Base-by-base conservation (phyloP, 2,329 filamentous ascomycete species). In the Phyllosticta paracitricarpa region DNA sequence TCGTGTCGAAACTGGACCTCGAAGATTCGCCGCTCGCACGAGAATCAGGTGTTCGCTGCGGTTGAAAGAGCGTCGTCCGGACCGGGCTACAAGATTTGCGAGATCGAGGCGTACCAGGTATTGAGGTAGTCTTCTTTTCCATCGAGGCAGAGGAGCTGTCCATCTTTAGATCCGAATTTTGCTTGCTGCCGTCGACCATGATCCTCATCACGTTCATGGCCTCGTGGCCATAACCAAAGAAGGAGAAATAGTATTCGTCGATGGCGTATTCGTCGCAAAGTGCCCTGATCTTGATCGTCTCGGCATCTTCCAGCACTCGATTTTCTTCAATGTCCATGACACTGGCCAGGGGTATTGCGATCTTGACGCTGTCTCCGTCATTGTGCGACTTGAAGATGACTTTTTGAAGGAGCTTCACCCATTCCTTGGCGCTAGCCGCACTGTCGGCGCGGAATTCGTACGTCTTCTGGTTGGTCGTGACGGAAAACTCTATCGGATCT, bases 201-300 rank as follows among this genome's bases (percentile, higher is more conserved):
- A 84, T 83, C 64, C 84, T 89, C 58, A 99, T 79, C 2, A 94
- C 82, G 57, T 87, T 84, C 64, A 96, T 84, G 14, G 91, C 93
- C 68, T 96, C 89, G 68, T 89, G 86, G 6, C 91, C 91, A 64
- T 87, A 87, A 66, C 84, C 88, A 72, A 97, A 96, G 75, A 97
- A 97, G 0, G 92, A 94, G 73, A 99, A 97, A 72, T 95, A 97
- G 72, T 97, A 97, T 85, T 99, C 94, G 68, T 99, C 94, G 65
- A 97, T 89, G 2, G 92, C 92, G 75, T 89, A 97, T 0, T 91
- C 95, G 73, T 97, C 93, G 65, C 94, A 90, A 61, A 97, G 86
- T 53, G 97, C 91, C 48, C 91, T 85, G 64, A 99, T 86, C 75
- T 96, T 97, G 77, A 95, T 88, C 0, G 94, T 97, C 64, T 97